These are phyloP conservation scores for Sugiyamaella smithiae DNA, from an alignment of 805 yeast genomes.

Conservation along the genomic window DNA sequence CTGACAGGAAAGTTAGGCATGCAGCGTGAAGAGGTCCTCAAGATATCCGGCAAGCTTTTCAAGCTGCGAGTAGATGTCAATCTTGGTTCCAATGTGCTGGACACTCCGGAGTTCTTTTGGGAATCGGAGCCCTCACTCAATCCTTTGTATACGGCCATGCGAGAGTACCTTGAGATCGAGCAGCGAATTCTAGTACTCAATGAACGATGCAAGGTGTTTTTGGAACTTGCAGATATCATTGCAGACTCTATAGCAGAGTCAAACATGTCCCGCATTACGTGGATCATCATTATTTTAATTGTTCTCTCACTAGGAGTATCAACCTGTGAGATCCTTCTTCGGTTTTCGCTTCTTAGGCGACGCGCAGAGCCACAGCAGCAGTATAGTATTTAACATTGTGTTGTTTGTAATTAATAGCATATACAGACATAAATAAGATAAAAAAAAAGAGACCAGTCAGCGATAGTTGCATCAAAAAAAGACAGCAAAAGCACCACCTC, in stretches of 20 bases:
- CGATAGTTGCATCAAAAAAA: background rate
- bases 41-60: slow-evolving; percentile 86
- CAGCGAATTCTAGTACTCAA: slow-evolving; percentile 91
- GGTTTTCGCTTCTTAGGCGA: slow-evolving; percentile 46
- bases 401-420: no score
- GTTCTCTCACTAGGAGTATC: slow-evolving; percentile 76
- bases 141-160: slow-evolving; percentile 82
- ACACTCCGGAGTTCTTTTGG: slow-evolving; percentile 97
- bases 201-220: slow-evolving; percentile 88
- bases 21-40: slow-evolving; percentile 76
- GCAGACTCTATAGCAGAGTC: slow-evolving; percentile 93
- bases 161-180: slow-evolving; percentile 92
- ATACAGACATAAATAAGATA: no score
- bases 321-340: slow-evolving; percentile 59
- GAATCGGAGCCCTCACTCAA: slow-evolving; percentile 90
- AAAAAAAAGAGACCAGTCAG: no score
- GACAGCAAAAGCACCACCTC: background rate
- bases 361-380: background rate
- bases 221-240: slow-evolving; percentile 89
- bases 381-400: no score
- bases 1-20: slow-evolving; percentile 84
- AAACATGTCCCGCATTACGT: slow-evolving; percentile 86
- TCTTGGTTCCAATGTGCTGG: slow-evolving; percentile 82
- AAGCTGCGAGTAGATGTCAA: slow-evolving; percentile 92
- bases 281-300: slow-evolving; percentile 82